Evolutionary conservation across 495 filamentous ascomycete genomes (phyloP).

Genomic region (Hypoxylon subgilvum): DNA sequence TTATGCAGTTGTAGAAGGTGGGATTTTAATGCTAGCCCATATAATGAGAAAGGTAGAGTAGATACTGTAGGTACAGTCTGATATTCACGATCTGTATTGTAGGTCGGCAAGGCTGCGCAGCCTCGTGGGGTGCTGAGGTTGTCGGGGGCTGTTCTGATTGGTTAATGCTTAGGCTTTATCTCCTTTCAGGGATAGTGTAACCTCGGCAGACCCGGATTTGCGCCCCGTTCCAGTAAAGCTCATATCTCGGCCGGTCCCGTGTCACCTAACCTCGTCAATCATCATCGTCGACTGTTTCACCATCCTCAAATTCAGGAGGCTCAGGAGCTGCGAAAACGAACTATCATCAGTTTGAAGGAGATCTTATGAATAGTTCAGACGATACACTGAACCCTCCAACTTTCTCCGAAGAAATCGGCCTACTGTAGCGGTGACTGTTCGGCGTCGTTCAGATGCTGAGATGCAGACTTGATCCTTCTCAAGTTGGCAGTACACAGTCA

Average conservation of each 20-base stretch:
- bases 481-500: background rate
- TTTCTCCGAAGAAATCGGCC: conserved; percentile 5
- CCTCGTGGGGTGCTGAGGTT: conserved; percentile 22
- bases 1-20: too few relatives aligned
- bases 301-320: background rate
- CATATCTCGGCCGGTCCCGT: conserved; percentile 3
- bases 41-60: too few relatives aligned
- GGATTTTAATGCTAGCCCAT: too few relatives aligned
- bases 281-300: background rate
- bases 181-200: conserved; percentile 1
- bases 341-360: background rate
- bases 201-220: background rate
- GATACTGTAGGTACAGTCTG: background rate
- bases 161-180: background rate
- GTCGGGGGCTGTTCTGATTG: conserved; percentile 14
- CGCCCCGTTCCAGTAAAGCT: conserved; percentile 1
- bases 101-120: conserved; percentile 15
- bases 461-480: conserved; percentile 2
- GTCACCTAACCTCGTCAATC: conserved; percentile 9
- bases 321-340: conserved; percentile 8
- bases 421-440: conserved; percentile 1
- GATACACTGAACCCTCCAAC: background rate
- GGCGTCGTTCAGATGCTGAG: conserved; percentile 4
- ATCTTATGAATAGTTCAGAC: background rate
- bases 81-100: background rate